Evolutionary conservation across 139 green algal genomes (phyloP), one percentile per base, ranked within the genome.

Genomic region (Mesotaenium endlicherianum): DNA sequence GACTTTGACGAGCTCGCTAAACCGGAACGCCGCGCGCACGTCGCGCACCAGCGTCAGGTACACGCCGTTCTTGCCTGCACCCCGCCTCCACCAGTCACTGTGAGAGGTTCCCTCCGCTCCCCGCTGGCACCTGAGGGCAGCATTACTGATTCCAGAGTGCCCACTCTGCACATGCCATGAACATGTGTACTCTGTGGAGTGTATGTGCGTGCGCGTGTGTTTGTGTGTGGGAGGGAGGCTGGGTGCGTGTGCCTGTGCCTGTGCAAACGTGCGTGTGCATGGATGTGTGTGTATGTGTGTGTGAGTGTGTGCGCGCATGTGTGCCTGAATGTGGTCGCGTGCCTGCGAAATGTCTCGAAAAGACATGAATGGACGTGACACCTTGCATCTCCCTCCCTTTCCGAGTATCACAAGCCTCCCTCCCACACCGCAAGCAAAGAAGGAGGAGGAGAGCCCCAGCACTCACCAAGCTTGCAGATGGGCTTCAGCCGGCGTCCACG

Each of bases 21-120:
- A 4, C 34, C 85, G 40, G 58, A 86, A 86, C 45, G n/a, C 55
- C 3, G 40, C 41, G n/a, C 43, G 39, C 40, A 86, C 80, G 16
- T 85, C 8, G 14, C 57, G 11, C 44, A 86, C 80, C 39, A 86
- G 55, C 16, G 30, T 34, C 14, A 55, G 14, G 6, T 86, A 86
- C 38, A 86, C 80, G 3, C 80, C 80, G 53, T 86, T 86, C 49
- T 86, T 86, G 49, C 16, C 80, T 86, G 80, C 11, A 6, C 36
- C 8, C 60, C 8, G 60, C 47, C 47, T n/a, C n/a, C n/a, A n/a
- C n/a, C n/a, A n/a, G n/a, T n/a, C n/a, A n/a, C n/a, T n/a, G n/a
- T n/a, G n/a, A n/a, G n/a, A n/a, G n/a, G n/a, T n/a, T n/a, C n/a
- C n/a, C n/a, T n/a, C 8, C 11, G 47, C 47, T 11, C 47, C 8